Conservation (phyloP, 1,139 yeast genomes). For the Scheffersomyces stambukii region DNA sequence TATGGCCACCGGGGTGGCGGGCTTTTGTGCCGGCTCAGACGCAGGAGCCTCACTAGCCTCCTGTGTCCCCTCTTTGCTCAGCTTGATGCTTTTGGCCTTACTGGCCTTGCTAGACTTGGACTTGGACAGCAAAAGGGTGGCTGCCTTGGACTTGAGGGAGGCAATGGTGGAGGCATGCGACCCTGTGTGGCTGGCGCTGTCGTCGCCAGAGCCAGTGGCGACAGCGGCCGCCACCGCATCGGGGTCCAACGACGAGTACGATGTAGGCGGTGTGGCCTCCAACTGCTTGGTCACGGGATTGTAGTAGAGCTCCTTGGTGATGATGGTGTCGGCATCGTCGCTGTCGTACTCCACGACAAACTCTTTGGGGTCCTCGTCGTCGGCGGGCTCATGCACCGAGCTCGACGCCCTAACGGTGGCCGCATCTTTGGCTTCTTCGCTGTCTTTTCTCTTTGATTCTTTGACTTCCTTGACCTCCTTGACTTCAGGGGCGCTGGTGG, state of each 20-base stretch:
- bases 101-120: constrained; percentile 31
- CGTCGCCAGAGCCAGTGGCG: neutral
- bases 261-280: constrained; percentile 32
- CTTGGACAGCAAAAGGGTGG: constrained; percentile 17
- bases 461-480: neutral
- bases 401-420: neutral
- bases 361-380: constrained; percentile 17
- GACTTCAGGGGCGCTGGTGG: too few species aligned
- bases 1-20: constrained; percentile 16
- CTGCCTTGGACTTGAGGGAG: neutral
- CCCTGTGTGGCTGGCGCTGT: too few species aligned
- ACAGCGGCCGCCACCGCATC: neutral
- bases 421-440: neutral
- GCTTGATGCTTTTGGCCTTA: constrained; percentile 35
- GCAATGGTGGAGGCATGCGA: too few species aligned
- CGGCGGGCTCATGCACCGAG: too few species aligned
- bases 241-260: constrained; percentile 19
- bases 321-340: constrained; percentile 19
- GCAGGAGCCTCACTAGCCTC: too few species aligned
- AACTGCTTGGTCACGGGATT: constrained; percentile 32
- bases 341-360: constrained; percentile 31
- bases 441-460: neutral
- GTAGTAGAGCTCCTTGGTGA: constrained; percentile 28
- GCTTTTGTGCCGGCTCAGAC: constrained; percentile 4
- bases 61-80: too few species aligned